Base-by-base conservation (phyloP, 75 land plant species). In the Pinus albicaulis region DNA sequence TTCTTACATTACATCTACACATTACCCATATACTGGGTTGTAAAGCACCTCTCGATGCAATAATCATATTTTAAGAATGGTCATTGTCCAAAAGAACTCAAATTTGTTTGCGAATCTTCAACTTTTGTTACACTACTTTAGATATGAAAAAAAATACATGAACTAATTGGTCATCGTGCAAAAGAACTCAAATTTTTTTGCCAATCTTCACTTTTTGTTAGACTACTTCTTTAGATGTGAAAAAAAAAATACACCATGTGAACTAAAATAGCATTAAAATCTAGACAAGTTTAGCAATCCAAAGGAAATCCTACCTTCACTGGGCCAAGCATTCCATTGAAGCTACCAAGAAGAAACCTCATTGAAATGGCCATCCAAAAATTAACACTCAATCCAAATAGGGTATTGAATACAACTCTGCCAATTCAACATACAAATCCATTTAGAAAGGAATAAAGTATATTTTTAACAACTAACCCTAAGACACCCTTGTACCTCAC, bases 341-440 rank as follows among this genome's bases (percentile, higher is more conserved):
- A 81, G 71, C 38, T 7, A 66, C 99, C 99, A 77, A 93, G 94
- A 65, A 91, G 80, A 82, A 93, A 88, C 59, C 99, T 86, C 38
- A 78, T 82, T 24, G 83, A 10, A 22, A 93, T 44, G 16, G 99
- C 99, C 96, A 93, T 93, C 97, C 94, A 96, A 63, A 87, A 92
- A 72, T 76, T 91, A 22, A 70, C 66, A 76, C 94, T 93, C 25
- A 88, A 65, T 4, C 99, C 99, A 87, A 96, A 96, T 11, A 93
- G 71, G 23, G 87, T 83, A 76, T 96, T 95, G 80, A 93, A 87
- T 38, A 92, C 56, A 68, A 92, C 80, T 77, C 98, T 94, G 88
- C 56, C 80, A 55, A 25, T 72, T 25, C n/a, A 72, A 55, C 56
- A 72, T 24, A 52, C 6, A 26, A 26, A 17, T 25, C 41, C 16